phyloP scores from a whole-genome alignment of 2,329 filamentous ascomycete genomes.

The Verticillium nubilum region DNA sequence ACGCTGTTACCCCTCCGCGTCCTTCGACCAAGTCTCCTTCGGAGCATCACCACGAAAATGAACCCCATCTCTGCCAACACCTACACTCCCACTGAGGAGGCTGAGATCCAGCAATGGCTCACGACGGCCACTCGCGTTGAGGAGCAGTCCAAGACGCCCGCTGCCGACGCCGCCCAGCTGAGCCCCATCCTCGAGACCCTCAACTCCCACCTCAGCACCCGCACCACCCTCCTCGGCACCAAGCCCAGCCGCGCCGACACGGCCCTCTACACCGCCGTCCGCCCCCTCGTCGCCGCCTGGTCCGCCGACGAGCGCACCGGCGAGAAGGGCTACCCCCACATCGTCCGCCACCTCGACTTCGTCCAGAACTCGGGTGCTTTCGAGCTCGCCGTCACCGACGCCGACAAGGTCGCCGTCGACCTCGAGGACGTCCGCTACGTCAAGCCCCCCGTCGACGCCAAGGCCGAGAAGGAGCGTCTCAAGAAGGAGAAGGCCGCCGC shows the following conservation, averaged over 20 bases:
- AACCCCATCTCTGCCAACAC: slow-evolving; percentile 59
- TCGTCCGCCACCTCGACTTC: slow-evolving; percentile 89
- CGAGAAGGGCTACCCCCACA: slow-evolving; percentile 81
- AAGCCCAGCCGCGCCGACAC: slow-evolving; percentile 88
- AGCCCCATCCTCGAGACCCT: slow-evolving; percentile 69
- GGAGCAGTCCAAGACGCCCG: slow-evolving; percentile 27
- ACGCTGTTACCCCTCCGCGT: slow-evolving; percentile 42
- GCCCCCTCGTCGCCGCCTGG: slow-evolving; percentile 74
- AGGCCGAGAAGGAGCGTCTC: slow-evolving; percentile 92
- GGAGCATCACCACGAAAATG: slow-evolving; percentile 47
- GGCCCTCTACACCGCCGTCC: slow-evolving; percentile 73
- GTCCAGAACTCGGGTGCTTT: slow-evolving; percentile 84
- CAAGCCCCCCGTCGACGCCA: slow-evolving; percentile 83
- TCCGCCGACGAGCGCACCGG: slow-evolving; percentile 81
- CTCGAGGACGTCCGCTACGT: slow-evolving; percentile 76
- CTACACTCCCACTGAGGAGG: slow-evolving; percentile 74
- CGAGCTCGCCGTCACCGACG: slow-evolving; percentile 61
- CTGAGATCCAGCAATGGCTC: slow-evolving; percentile 87
- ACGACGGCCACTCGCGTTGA: slow-evolving; percentile 69
- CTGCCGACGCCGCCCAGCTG: slow-evolving; percentile 55
- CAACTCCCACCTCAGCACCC: slow-evolving; percentile 81
- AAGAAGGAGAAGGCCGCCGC: slow-evolving; percentile 90
- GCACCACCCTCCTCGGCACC: slow-evolving; percentile 81
- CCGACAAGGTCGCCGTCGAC: slow-evolving; percentile 75
- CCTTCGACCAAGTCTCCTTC: slow-evolving; percentile 24